Evolutionary conservation across 225 moss, liverwort and hornwort species (phyloP).

Genomic region (Physcomitrellopsis africana): DNA sequence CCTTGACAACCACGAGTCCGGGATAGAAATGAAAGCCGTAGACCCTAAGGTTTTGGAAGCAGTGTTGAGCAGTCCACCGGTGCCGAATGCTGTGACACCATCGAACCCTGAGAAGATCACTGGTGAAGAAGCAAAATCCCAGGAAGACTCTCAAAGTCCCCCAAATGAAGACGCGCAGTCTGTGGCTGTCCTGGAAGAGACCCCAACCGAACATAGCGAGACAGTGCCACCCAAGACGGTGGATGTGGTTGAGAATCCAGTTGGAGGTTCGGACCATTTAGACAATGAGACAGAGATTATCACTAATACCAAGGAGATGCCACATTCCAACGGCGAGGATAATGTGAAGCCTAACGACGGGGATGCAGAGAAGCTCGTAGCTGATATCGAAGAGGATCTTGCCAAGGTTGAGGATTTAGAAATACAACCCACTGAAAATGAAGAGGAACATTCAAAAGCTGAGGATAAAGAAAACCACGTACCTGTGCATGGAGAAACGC

Average conservation of each 20-base stretch:
- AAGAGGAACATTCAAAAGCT: neutral
- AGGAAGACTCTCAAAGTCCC: too few relatives aligned
- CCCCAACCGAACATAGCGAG: slow-evolving; percentile 14
- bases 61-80: too few relatives aligned
- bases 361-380: neutral
- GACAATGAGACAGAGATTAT: neutral
- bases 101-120: too few relatives aligned
- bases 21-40: too few relatives aligned
- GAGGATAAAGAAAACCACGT: neutral
- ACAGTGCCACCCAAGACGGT: too few relatives aligned
- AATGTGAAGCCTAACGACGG: neutral
- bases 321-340: slow-evolving; percentile 19
- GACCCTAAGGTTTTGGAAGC: too few relatives aligned
- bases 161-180: neutral
- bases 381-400: neutral
- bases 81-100: too few relatives aligned
- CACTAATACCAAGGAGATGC: neutral
- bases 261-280: neutral
- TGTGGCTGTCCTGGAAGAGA: neutral
- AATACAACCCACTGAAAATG: neutral
- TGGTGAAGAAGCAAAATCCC: too few relatives aligned
- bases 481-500: neutral
- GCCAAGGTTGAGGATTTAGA: neutral
- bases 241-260: slow-evolving; percentile 19
- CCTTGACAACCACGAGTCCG: slow-evolving; percentile 31